Percentiles rank a stretch among this genome's conserved stretches.
These are phyloP conservation scores for Passiflora organensis DNA, from an alignment of 345 rosid species.

Conservation along the genomic window DNA sequence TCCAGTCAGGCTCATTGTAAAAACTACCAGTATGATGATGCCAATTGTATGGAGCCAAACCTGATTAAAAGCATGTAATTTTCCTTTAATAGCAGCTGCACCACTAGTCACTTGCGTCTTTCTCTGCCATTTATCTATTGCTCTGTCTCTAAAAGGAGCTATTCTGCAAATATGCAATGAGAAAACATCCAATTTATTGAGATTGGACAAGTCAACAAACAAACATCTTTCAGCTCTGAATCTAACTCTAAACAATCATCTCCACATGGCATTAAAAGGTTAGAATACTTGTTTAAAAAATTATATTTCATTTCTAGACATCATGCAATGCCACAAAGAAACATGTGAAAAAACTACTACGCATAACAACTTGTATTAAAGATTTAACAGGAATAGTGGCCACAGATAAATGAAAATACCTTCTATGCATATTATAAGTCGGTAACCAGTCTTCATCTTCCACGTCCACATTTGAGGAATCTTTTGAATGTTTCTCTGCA, in stretches of 20 bases:
- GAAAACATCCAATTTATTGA: not conserved
- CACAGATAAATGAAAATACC: conserved; percentile 37
- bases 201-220: too few species aligned
- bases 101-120: conserved; percentile 86
- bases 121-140: conserved; percentile 92
- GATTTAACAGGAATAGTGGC: too few species aligned
- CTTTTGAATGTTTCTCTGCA: conserved; percentile 24
- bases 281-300: too few species aligned
- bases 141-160: conserved; percentile 71
- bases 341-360: too few species aligned
- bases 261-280: too few species aligned
- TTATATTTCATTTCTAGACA: too few species aligned
- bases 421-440: conserved; percentile 58
- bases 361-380: too few species aligned
- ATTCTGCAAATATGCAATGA: conserved; percentile 45
- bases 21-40: not conserved
- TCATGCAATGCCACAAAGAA: too few species aligned
- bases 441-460: conserved; percentile 62
- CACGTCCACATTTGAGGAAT: conserved; percentile 26
- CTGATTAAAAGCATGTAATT: conserved; percentile 94
- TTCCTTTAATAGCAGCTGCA: conserved; percentile 81
- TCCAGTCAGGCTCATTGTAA: conserved; percentile 13
- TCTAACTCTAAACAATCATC: too few species aligned
- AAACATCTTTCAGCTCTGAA: too few species aligned
- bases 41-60: conserved; percentile 29